phyloP scores from a whole-genome alignment of 169 alveolate species.

The Plasmodium coatneyi region DNA sequence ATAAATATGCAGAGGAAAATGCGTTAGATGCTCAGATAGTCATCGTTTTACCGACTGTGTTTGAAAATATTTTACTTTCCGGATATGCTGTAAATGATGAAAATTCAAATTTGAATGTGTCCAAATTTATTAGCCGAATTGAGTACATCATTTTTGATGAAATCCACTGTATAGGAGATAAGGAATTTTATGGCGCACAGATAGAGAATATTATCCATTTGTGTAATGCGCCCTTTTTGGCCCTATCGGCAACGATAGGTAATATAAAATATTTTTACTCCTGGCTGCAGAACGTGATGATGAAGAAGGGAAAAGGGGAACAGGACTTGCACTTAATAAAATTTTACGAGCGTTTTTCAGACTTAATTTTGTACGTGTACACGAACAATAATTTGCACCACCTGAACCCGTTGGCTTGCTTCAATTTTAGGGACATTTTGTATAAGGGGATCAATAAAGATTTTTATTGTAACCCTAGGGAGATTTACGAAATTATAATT shows the following conservation, averaged over 20 bases:
- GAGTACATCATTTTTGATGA: conserved; percentile 92
- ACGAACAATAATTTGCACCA: conserved; percentile 75
- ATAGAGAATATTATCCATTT: conserved; percentile 87
- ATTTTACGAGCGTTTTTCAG: conserved; percentile 88
- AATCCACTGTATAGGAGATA: conserved; percentile 90
- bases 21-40: conserved; percentile 90
- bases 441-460: conserved; percentile 74
- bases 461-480: conserved; percentile 75
- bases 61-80: conserved; percentile 89
- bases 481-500: conserved; percentile 61
- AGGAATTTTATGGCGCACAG: conserved; percentile 80
- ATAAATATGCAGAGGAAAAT: conserved; percentile 85
- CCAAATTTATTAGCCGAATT: conserved; percentile 78
- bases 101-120: conserved; percentile 71
- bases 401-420: conserved; percentile 82
- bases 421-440: conserved; percentile 66
- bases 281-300: conserved; percentile 84
- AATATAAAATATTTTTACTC: conserved; percentile 87
- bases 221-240: conserved; percentile 92
- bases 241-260: conserved; percentile 94
- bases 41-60: conserved; percentile 89
- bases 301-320: conserved; percentile 53
- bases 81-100: conserved; percentile 80
- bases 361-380: conserved; percentile 84
- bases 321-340: conserved; percentile 82